phyloP scores from a whole-genome alignment of 1,284 basidiomycete species.

The Heterobasidion annosum region DNA sequence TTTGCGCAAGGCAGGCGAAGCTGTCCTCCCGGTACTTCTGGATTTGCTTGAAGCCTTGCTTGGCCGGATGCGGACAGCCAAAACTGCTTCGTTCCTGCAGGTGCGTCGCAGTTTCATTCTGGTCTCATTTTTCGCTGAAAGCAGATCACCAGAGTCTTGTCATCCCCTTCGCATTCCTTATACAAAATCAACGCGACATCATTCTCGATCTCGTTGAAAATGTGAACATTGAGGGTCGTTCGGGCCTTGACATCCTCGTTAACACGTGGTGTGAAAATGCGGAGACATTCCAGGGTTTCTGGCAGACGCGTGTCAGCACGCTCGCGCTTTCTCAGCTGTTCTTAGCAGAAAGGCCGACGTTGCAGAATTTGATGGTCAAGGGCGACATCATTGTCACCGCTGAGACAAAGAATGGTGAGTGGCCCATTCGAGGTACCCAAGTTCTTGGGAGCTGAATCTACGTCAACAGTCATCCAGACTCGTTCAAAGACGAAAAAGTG shows the following conservation, averaged over 20 bases:
- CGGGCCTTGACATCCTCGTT: constrained; percentile 74
- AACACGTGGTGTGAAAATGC: constrained; percentile 91
- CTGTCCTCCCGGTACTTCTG: constrained; percentile 76
- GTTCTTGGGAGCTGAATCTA: constrained; percentile 10
- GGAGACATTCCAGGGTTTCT: constrained; percentile 90
- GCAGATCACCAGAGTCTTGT: constrained; percentile 58
- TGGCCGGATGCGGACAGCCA: constrained; percentile 69
- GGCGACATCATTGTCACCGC: constrained; percentile 88
- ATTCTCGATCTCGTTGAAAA: constrained; percentile 45
- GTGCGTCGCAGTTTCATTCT: constrained; percentile 24
- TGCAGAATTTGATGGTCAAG: constrained; percentile 70
- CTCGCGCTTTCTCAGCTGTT: constrained; percentile 80
- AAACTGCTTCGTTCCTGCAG: constrained; percentile 86
- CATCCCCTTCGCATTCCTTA: constrained; percentile 86
- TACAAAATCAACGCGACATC: constrained; percentile 61
- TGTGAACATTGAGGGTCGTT: constrained; percentile 37
- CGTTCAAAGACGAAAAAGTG: constrained; percentile 83
- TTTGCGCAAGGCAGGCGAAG: constrained; percentile 71
- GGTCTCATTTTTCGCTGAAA: not conserved
- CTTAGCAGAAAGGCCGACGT: constrained; percentile 49
- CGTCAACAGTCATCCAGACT: constrained; percentile 81
- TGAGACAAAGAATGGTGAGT: constrained; percentile 72
- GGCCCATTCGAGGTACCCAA: constrained; percentile 8
- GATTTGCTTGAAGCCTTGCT: constrained; percentile 83
- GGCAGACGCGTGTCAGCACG: constrained; percentile 81